Conservation (phyloP, 495 filamentous ascomycete genomes). For the Letharia columbiana region DNA sequence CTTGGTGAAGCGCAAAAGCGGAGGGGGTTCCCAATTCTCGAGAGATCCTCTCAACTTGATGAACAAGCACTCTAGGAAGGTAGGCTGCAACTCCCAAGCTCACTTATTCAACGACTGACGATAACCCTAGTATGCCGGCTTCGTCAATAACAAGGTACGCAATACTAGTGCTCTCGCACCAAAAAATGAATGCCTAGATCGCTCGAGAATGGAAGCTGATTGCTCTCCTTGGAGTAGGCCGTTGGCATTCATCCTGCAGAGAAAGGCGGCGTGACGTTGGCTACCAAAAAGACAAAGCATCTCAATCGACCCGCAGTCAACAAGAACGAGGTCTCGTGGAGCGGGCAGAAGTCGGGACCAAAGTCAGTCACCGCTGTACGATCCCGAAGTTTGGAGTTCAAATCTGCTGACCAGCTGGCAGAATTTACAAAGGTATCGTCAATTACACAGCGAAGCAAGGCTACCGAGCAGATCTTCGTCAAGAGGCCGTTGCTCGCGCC, state of each 20-base stretch:
- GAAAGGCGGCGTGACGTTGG: constrained; percentile 64
- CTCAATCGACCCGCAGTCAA: constrained; percentile 61
- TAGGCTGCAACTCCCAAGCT: constrained; percentile 32
- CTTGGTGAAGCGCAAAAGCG: constrained; percentile 77
- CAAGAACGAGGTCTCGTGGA: constrained; percentile 55
- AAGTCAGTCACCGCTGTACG: constrained; percentile 21
- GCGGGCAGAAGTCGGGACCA: constrained; percentile 28
- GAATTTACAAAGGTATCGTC: constrained; percentile 82
- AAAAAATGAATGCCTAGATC: not conserved
- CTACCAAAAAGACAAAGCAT: constrained; percentile 72
- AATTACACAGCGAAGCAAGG: constrained; percentile 67
- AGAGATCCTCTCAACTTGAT: constrained; percentile 83
- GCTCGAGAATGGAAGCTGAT: constrained; percentile 7
- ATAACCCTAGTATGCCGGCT: constrained; percentile 65
- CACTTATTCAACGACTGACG: constrained; percentile 4
- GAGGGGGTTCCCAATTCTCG: constrained; percentile 78
- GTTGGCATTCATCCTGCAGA: constrained; percentile 61
- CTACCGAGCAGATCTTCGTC: constrained; percentile 81
- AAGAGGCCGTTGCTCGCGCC: constrained; percentile 78
- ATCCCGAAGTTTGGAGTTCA: not conserved
- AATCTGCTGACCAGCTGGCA: constrained; percentile 31
- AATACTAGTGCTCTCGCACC: constrained; percentile 6
- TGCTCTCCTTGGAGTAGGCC: constrained; percentile 49
- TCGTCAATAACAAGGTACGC: constrained; percentile 84
- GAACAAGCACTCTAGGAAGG: constrained; percentile 89